phyloP scores from a whole-genome alignment of 2,329 filamentous ascomycete species.

The Mariannaea elegans region DNA sequence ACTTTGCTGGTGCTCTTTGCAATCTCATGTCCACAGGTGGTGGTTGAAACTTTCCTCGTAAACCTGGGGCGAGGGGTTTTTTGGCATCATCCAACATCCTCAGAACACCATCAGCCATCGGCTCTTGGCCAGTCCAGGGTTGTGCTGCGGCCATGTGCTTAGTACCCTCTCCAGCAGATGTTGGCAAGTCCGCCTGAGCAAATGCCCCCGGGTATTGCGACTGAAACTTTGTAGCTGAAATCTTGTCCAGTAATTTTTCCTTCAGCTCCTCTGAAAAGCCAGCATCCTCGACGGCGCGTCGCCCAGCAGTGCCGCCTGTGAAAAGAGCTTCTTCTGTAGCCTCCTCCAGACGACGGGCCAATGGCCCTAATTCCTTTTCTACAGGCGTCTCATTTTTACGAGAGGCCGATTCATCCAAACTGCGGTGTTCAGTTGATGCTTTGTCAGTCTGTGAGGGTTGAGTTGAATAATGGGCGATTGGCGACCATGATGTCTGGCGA shows the following conservation, averaged over 20 bases:
- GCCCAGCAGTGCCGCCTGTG: constrained; percentile 67
- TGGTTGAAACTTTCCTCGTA: constrained; percentile 57
- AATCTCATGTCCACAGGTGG: constrained; percentile 63
- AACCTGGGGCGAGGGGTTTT: constrained; percentile 68
- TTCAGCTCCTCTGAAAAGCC: constrained; percentile 73
- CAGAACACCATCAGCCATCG: constrained; percentile 76
- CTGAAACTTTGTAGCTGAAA: constrained; percentile 64
- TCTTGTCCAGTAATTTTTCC: constrained; percentile 62
- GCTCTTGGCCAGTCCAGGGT: constrained; percentile 84
- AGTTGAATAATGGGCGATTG: constrained; percentile 29
- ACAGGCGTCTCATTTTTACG: constrained; percentile 1
- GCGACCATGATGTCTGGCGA: constrained; percentile 5
- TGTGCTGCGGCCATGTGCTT: constrained; percentile 72
- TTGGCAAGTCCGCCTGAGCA: constrained; percentile 56
- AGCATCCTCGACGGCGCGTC: constrained; percentile 67
- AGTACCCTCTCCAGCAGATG: constrained; percentile 73
- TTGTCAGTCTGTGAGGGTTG: constrained; percentile 17
- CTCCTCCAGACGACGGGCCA: constrained; percentile 67
- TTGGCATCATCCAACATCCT: constrained; percentile 86
- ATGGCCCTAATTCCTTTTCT: constrained; percentile 49
- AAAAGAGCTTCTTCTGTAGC: constrained; percentile 71
- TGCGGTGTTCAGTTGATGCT: background rate
- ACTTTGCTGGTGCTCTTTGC: constrained; percentile 49
- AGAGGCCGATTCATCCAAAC: constrained; percentile 8
- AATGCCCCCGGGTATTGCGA: constrained; percentile 60